A percentile compares a stretch with the other conserved stretches of the same genome.
Evolutionary conservation across 805 yeast genomes (phyloP).

Genomic region (Saccharomyces mikatae): DNA sequence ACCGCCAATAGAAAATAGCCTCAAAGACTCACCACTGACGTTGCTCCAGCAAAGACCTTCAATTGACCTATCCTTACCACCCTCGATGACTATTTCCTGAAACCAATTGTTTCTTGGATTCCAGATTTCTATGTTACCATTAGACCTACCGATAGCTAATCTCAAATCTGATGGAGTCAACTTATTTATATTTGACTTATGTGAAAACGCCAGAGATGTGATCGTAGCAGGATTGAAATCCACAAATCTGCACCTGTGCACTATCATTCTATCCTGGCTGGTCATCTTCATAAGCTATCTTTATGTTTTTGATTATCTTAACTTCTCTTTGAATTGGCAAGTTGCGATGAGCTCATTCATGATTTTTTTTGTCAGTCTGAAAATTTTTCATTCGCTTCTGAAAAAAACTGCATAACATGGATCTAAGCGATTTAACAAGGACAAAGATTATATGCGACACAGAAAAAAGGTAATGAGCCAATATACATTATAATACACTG

Average conservation of each 20-base stretch:
- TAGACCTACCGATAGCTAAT: conserved; percentile 84
- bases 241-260: conserved; percentile 88
- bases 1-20: conserved; percentile 91
- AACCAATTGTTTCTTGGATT: conserved; percentile 78
- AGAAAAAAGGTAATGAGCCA: background rate
- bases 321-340: background rate
- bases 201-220: conserved; percentile 74
- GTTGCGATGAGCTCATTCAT: background rate
- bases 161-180: conserved; percentile 50
- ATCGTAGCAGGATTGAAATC: conserved; percentile 80
- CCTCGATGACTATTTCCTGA: conserved; percentile 64
- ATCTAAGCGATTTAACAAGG: background rate
- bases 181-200: conserved; percentile 36
- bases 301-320: background rate
- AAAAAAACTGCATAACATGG: background rate
- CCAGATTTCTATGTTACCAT: conserved; percentile 96
- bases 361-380: background rate
- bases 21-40: conserved; percentile 41
- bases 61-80: conserved; percentile 75
- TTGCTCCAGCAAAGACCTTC: conserved; percentile 84
- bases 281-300: conserved; percentile 3
- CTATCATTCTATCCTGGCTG: conserved; percentile 8
- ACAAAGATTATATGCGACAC: background rate
- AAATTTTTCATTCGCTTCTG: background rate
- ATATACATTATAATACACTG: background rate